Percentiles rank a stretch among this genome's conserved stretches.
Conservation (phyloP, 495 filamentous ascomycete genomes). For the Talaromyces trachyspermus region DNA sequence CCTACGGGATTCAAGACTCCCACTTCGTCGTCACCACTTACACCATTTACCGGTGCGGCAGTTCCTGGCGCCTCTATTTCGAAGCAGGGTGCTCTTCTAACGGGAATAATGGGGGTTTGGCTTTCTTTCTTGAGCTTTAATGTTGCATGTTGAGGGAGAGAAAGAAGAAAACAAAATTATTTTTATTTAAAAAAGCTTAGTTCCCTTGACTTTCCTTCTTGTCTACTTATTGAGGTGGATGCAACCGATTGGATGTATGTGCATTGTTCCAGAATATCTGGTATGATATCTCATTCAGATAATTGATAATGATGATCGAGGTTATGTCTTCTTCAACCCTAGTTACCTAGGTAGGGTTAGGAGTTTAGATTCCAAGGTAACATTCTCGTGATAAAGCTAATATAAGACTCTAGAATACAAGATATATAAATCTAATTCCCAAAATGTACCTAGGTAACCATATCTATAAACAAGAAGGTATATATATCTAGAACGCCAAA, state of each 20-base stretch:
- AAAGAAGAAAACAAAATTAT: too few species aligned
- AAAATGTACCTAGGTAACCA: too few species aligned
- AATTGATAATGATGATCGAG: constrained; percentile 1
- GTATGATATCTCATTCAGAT: constrained; percentile 3
- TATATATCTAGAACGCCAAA: constrained; percentile 1
- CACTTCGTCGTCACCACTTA: not conserved
- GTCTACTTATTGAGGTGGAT: too few species aligned
- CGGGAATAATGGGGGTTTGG: not conserved
- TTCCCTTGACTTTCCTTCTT: too few species aligned
- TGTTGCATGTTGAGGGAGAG: too few species aligned
- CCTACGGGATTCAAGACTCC: constrained; percentile 2
- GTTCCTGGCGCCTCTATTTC: constrained; percentile 5
- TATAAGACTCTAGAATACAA: too few species aligned
- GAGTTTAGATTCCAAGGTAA: too few species aligned
- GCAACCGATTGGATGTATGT: not conserved
- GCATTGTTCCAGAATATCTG: constrained; percentile 3
- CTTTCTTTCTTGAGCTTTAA: constrained; percentile 3
- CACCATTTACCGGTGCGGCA: constrained; percentile 5
- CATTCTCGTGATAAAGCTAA: too few species aligned
- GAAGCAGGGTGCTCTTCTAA: not conserved
- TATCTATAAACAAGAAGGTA: not conserved
- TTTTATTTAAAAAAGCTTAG: too few species aligned
- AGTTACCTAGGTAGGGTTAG: too few species aligned
- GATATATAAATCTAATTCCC: not conserved
- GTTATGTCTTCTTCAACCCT: too few species aligned